Conservation (phyloP, 1,139 yeast genomes). For the Yamadazyma blattariae region DNA sequence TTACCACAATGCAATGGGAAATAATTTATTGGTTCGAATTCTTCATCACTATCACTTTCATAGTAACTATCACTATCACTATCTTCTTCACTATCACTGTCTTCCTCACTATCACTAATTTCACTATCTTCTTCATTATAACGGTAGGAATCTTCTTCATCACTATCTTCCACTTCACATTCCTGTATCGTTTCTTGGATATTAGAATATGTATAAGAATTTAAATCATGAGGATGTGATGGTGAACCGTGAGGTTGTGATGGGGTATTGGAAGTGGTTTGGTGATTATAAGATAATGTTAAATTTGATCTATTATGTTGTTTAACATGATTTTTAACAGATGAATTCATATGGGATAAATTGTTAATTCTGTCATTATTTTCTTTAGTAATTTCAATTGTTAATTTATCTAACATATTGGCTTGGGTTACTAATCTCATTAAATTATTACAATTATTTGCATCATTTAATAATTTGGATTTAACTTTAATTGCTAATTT, state of each 20-base stretch:
- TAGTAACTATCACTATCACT: background rate
- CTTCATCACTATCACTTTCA: background rate
- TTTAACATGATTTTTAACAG: background rate
- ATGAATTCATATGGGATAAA: background rate
- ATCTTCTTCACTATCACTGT: slow-evolving; percentile 1
- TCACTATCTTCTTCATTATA: slow-evolving; percentile 2
- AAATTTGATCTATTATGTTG: slow-evolving; percentile 2
- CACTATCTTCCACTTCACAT: background rate
- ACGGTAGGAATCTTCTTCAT: background rate
- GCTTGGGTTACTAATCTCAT: slow-evolving; percentile 72
- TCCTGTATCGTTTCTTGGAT: background rate
- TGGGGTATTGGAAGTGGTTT: too few relatives aligned
- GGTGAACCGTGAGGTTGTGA: too few relatives aligned
- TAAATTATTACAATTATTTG: slow-evolving; percentile 56
- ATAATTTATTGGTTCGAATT: too few relatives aligned
- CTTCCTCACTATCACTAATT: slow-evolving; percentile 1
- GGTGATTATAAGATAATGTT: too few relatives aligned
- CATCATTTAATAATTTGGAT: slow-evolving; percentile 63
- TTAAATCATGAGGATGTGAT: too few relatives aligned
- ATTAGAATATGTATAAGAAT: too few relatives aligned
- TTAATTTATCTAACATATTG: slow-evolving; percentile 65
- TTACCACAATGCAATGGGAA: too few relatives aligned
- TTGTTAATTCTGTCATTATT: background rate
- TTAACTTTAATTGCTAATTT: slow-evolving; percentile 68
- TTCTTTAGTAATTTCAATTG: slow-evolving; percentile 42